Evolutionary conservation across 2,329 filamentous ascomycete genomes (phyloP).

Genomic region (Stachybotrys elegans): DNA sequence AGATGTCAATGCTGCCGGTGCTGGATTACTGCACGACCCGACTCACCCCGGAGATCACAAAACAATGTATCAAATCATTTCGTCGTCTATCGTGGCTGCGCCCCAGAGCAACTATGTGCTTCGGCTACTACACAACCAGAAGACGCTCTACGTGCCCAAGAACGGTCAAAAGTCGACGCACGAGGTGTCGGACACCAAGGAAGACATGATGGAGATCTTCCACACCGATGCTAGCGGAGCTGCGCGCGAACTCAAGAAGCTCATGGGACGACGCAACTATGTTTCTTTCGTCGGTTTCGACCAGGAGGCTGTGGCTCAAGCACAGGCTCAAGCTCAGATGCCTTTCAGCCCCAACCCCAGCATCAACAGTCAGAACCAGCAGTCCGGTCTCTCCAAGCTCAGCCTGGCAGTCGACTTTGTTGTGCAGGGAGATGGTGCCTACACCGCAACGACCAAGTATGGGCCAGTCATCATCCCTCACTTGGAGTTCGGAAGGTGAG

Average conservation of each 20-base stretch:
- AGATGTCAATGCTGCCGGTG: conserved; percentile 87
- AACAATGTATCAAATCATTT: conserved; percentile 98
- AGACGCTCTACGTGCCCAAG: conserved; percentile 80
- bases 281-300: conserved; percentile 92
- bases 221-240: conserved; percentile 86
- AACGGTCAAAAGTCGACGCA: conserved; percentile 78
- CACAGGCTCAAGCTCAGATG: conserved; percentile 21
- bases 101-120: conserved; percentile 82
- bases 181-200: conserved; percentile 84
- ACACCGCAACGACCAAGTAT: conserved; percentile 84
- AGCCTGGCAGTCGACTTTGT: conserved; percentile 95
- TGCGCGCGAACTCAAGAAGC: conserved; percentile 75
- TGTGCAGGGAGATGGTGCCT: conserved; percentile 84
- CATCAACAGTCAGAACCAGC: conserved; percentile 28
- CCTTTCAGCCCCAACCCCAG: conserved; percentile 33
- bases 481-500: conserved; percentile 60
- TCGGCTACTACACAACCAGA: conserved; percentile 93
- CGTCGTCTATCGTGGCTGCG: conserved; percentile 85
- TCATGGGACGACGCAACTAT: conserved; percentile 93
- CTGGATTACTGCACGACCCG: conserved; percentile 91
- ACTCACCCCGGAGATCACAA: conserved; percentile 90
- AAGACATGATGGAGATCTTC: conserved; percentile 99
- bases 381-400: conserved; percentile 56
- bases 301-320: conserved; percentile 61
- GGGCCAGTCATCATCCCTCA: conserved; percentile 93